Base-by-base conservation (phyloP, 371 early-diverging fungal species). In the Syncephalastrum sp. region DNA sequence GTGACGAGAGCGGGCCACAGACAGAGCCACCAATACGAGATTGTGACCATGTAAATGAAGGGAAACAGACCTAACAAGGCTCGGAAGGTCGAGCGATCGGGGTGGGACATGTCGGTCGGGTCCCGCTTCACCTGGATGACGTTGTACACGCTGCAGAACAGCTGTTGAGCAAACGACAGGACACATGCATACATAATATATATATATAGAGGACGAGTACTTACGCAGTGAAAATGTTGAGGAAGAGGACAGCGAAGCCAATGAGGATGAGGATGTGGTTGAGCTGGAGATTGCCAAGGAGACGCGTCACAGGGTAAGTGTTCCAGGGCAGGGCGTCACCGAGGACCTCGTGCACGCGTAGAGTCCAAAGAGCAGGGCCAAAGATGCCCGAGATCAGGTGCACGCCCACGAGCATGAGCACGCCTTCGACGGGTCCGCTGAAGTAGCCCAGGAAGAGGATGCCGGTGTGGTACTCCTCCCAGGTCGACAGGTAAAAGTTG, bases 381-480 rank as follows among this genome's bases (percentile, higher is more conserved):
- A 76, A 79, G 44, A 87, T 55, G 38, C 91, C 94, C 16, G 92
- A 90, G 29, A 89, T 60, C 50, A 90, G 47, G 38, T 88, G 81
- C 4, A 87, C 65, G 33, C 73, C 54, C 52, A 82, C 80, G 41
- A 87, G 73, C 69, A 89, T 78, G 47, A 94, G 56, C n/a, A 99
- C 84, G 8, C 97, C 98, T 70, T 99, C 99, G 12, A 96, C 92
- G 19, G 99, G 97, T 8, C 99, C 99, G 61, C 89, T 93, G 73
- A 98, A 89, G 50, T 92, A 84, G 19, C 95, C 93, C 42, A 99
- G 79, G 63, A 87, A 96, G 49, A 99, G 82, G 4, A 85, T 72
- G 13, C 93, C 93, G 1, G 98, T 97, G 68, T 96, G 93, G 67
- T 95, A 98, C 61, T 95, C 96, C 69, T 99, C 96, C 91, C 96